Base-by-base conservation (phyloP, 2,329 filamentous ascomycete species). In the Fusarium zealandicum region DNA sequence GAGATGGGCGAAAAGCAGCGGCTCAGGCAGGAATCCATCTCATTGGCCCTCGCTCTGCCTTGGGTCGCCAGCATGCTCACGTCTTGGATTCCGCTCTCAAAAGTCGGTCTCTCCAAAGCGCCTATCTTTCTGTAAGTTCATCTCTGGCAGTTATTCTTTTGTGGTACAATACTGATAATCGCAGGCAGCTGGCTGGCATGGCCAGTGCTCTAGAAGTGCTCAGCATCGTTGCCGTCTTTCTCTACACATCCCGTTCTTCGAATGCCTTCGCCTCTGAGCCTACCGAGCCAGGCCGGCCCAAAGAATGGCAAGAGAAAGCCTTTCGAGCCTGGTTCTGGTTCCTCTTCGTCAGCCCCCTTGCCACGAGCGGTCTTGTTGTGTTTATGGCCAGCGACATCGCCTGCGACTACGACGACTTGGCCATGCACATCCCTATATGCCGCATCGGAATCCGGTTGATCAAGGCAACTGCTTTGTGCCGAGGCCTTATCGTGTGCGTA, bases 361-460 rank as follows among this genome's bases (percentile, higher is more conserved):
- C 55, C 6, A 56, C 58, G 1, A 47, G 45, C 7, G 59, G 43
- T 6, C 14, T 61, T 18, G 54, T 62, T 1, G 45, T 61, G 14
- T 7, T 61, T 14, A 47, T 61, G 54, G 59, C 59, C 2, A 62
- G 59, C 38, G 58, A 61, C 18, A 61, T 62, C 38, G 51, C 54
- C 0, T 61, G 59, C 36, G 58, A 59, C n/a, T 54, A 59, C 1
- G 49, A 60, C 3, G 57, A 49, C 28, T 11, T 61, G 35, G 50
- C 44, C n/a, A 51, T 59, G 54, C 16, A 52, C 16, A 54, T 59
- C 9, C 59, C 59, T 10, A 56, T 61, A 13, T 61, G 59, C 42
- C 55, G 55, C 13, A 44, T 62, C 7, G 59, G 59, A 13, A 44
- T 61, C 2, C 54, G 58, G 3, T 41, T 61, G 5, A 62, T 61